Conservation (phyloP, 768 basidiomycete species). For the Tephrocybe rancida region DNA sequence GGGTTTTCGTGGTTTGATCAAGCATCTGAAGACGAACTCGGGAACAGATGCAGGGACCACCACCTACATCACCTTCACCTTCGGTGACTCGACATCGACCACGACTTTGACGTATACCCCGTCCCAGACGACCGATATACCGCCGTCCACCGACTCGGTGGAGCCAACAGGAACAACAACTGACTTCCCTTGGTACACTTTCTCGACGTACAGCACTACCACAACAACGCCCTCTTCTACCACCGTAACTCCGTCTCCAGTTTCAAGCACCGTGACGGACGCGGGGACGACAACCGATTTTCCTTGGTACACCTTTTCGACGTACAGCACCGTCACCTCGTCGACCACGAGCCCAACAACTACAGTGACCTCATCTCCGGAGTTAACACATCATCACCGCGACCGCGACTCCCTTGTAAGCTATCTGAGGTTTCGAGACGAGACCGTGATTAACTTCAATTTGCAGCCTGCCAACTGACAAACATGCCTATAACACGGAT, state of each 20-base stretch:
- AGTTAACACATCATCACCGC: too few relatives aligned
- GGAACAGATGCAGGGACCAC: constrained; percentile 2
- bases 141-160: not conserved
- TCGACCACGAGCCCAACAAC: too few relatives aligned
- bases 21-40: not conserved
- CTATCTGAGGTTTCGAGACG: too few relatives aligned
- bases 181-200: too few relatives aligned
- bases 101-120: not conserved
- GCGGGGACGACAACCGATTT: not conserved
- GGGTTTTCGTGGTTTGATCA: too few relatives aligned
- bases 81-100: constrained; percentile 2
- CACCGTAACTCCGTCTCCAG: not conserved
- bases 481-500: too few relatives aligned
- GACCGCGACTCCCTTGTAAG: too few relatives aligned
- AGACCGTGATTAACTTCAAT: too few relatives aligned
- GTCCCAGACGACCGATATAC: not conserved
- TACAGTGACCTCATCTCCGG: too few relatives aligned
- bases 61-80: constrained; percentile 5
- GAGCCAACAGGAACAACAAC: not conserved
- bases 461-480: too few relatives aligned
- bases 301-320: not conserved
- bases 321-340: too few relatives aligned
- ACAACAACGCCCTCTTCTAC: not conserved
- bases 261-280: not conserved
- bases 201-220: too few relatives aligned